Evolutionary conservation across 2,329 filamentous ascomycete species (phyloP).

Genomic region (Penicillium verrucosum): DNA sequence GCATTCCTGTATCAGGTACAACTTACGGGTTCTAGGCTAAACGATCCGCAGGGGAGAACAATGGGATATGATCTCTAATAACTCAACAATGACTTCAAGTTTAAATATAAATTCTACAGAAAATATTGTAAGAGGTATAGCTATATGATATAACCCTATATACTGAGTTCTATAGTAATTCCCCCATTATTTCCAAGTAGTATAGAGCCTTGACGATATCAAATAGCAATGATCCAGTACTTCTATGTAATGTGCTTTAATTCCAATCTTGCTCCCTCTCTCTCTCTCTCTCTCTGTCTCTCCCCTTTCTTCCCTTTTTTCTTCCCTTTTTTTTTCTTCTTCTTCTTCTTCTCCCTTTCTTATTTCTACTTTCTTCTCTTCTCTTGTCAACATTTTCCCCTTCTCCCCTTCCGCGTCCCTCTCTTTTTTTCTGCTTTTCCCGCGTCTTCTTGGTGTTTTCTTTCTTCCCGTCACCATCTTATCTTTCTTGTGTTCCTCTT

Average conservation of each 20-base stretch:
- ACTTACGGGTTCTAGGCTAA: not conserved
- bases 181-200: not conserved
- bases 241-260: conserved; percentile 1
- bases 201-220: conserved; percentile 2
- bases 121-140: not conserved
- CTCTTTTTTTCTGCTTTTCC: conserved; percentile 11
- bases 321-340: conserved; percentile 7
- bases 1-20: not conserved
- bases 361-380: conserved; percentile 11
- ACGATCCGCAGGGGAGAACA: not conserved
- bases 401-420: conserved; percentile 11
- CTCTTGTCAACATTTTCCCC: conserved; percentile 9
- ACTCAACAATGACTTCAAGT: not conserved
- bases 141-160: not conserved
- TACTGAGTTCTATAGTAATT: not conserved
- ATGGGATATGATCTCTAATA: not conserved
- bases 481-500: conserved; percentile 10
- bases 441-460: conserved; percentile 12
- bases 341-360: conserved; percentile 9
- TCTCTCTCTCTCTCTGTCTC: conserved; percentile 12
- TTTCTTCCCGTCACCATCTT: conserved; percentile 8
- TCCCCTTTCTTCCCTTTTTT: conserved; percentile 26
- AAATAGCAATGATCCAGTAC: not conserved
- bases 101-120: not conserved
- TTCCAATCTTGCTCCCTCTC: conserved; percentile 16